Conservation (phyloP, 176 grass and related monocot genomes). For the Rhynchospora breviuscula region DNA sequence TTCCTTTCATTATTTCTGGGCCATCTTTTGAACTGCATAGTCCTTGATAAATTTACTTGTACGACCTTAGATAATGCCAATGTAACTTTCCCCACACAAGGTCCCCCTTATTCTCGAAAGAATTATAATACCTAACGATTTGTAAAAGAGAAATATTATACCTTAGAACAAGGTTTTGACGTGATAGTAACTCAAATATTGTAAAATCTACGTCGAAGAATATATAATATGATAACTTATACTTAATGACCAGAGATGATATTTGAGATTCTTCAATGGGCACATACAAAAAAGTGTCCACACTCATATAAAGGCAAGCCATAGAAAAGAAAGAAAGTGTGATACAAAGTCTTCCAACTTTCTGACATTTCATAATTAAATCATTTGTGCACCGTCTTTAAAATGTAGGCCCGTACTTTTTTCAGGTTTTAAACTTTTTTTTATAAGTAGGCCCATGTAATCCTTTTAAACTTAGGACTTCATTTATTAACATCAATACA, state of each 20-base stretch:
- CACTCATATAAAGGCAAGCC: neutral
- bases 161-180: neutral
- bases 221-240: neutral
- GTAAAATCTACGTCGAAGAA: neutral
- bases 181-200: neutral
- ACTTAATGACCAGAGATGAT: too few relatives aligned
- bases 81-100: neutral
- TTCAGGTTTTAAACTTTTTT: neutral
- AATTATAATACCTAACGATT: neutral
- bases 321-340: neutral
- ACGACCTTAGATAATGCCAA: neutral
- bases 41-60: neutral
- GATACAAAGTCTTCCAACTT: neutral
- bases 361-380: constrained; percentile 3
- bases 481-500: too few relatives aligned
- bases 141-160: neutral
- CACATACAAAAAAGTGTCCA: neutral
- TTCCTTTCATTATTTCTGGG: neutral
- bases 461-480: neutral
- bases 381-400: neutral
- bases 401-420: neutral
- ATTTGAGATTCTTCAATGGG: neutral
- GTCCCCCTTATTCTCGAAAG: neutral
- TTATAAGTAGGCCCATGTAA: neutral
- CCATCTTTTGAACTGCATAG: neutral